Evolutionary conservation across 768 basidiomycete genomes (phyloP).

Genomic region (Cantharellus anzutake): DNA sequence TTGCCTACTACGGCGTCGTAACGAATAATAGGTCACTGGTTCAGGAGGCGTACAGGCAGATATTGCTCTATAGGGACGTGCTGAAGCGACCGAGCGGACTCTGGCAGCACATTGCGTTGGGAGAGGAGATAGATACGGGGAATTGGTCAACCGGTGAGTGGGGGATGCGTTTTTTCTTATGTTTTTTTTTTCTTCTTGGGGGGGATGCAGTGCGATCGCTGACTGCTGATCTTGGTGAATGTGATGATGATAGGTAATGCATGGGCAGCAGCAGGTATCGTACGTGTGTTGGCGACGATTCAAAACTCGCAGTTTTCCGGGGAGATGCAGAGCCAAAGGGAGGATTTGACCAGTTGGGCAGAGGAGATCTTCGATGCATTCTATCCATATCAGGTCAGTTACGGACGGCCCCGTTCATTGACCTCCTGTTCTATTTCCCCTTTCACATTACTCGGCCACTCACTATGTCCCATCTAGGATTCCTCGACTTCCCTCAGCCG

Average conservation of each 20-base stretch:
- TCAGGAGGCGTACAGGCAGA: constrained; percentile 15
- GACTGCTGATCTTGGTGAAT: background rate
- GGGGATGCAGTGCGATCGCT: background rate
- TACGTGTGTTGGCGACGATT: constrained; percentile 15
- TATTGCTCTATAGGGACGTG: constrained; percentile 12
- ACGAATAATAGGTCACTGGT: constrained; percentile 9
- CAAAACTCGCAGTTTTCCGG: constrained; percentile 10
- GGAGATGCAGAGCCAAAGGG: constrained; percentile 5
- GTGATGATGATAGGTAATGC: constrained; percentile 12
- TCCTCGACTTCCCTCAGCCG: background rate
- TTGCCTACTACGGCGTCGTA: constrained; percentile 13
- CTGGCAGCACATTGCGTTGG: constrained; percentile 14
- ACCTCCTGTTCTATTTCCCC: constrained; percentile 4
- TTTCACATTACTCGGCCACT: background rate
- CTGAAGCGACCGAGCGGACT: constrained; percentile 9
- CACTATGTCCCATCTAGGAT: constrained; percentile 7
- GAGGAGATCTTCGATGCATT: constrained; percentile 11
- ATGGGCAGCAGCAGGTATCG: constrained; percentile 18
- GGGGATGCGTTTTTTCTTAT: background rate
- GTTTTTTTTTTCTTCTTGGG: constrained; percentile 1
- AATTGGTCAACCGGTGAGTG: constrained; percentile 5
- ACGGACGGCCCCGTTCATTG: background rate
- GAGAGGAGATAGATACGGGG: background rate
- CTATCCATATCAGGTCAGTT: background rate
- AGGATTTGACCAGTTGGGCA: constrained; percentile 14